These are phyloP conservation scores for Tillandsia fasciculata DNA, from an alignment of 176 grass and related monocot genomes.

Conservation along the genomic window DNA sequence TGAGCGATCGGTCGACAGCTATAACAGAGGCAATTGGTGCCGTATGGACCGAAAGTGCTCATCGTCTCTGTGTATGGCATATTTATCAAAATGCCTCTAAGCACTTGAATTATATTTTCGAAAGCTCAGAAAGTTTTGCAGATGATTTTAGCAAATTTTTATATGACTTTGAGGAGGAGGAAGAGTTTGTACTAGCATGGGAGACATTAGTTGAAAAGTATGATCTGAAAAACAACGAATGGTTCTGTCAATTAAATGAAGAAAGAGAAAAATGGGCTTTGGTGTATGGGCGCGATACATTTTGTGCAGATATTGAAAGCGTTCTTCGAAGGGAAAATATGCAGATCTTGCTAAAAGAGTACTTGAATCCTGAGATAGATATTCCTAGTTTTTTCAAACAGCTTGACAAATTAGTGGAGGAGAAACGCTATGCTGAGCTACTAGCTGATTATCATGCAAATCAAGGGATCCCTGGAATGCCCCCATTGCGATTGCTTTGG, in stretches of 20 bases:
- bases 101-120: conserved; percentile 39
- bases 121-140: conserved; percentile 44
- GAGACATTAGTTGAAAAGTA: conserved; percentile 53
- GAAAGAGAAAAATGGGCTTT: conserved; percentile 77
- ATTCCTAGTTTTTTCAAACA: conserved; percentile 47
- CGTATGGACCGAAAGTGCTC: conserved; percentile 49
- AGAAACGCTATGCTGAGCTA: conserved; percentile 59
- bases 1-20: conserved; percentile 41
- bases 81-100: conserved; percentile 50
- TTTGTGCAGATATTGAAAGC: conserved; percentile 56
- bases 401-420: conserved; percentile 61
- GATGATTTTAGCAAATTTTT: conserved; percentile 54
- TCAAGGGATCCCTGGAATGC: conserved; percentile 44
- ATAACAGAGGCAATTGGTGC: conserved; percentile 42
- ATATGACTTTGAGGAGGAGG: conserved; percentile 57
- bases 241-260: conserved; percentile 56
- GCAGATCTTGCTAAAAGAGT: conserved; percentile 36
- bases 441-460: conserved; percentile 59
- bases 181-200: conserved; percentile 49
- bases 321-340: conserved; percentile 49
- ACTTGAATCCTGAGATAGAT: conserved; percentile 48
- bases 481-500: conserved; percentile 55
- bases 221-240: conserved; percentile 68
- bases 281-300: conserved; percentile 45
- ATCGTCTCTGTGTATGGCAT: conserved; percentile 53